These are phyloP conservation scores for Pyricularia grisea DNA, from an alignment of 2,329 filamentous ascomycete genomes.

Conservation along the genomic window DNA sequence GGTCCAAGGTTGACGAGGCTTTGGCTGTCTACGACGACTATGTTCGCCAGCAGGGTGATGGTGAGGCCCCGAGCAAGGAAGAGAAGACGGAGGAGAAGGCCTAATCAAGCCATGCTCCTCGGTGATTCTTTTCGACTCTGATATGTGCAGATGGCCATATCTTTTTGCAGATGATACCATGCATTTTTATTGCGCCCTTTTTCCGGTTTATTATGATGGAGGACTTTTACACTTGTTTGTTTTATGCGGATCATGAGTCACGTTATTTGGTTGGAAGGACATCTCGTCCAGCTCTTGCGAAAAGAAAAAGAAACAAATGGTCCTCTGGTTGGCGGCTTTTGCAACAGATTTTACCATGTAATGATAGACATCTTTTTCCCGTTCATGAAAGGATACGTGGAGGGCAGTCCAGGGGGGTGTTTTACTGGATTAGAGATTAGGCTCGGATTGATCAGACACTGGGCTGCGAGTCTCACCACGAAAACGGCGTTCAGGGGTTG, in stretches of 20 bases:
- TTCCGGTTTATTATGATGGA: slow-evolving; percentile 3
- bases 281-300: slow-evolving; percentile 7
- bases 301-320: slow-evolving; percentile 8
- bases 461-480: background rate
- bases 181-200: slow-evolving; percentile 10
- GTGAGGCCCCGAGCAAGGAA: slow-evolving; percentile 38
- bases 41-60: slow-evolving; percentile 67
- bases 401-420: background rate
- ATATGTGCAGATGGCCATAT: slow-evolving; percentile 8
- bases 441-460: background rate
- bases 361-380: slow-evolving; percentile 16
- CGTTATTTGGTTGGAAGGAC: background rate
- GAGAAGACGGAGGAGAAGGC: slow-evolving; percentile 43
- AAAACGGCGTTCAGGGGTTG: slow-evolving; percentile 6
- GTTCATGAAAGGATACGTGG: background rate
- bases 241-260: slow-evolving; percentile 6
- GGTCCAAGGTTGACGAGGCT: slow-evolving; percentile 94
- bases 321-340: slow-evolving; percentile 4
- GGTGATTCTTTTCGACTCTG: slow-evolving; percentile 8
- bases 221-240: slow-evolving; percentile 6
- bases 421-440: background rate
- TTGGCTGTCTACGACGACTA: slow-evolving; percentile 98
- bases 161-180: slow-evolving; percentile 14
- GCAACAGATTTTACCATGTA: slow-evolving; percentile 19
- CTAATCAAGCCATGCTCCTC: slow-evolving; percentile 21